Conservation (phyloP, 2,329 filamentous ascomycete species). For the Ploettnerulaceae sp. region DNA sequence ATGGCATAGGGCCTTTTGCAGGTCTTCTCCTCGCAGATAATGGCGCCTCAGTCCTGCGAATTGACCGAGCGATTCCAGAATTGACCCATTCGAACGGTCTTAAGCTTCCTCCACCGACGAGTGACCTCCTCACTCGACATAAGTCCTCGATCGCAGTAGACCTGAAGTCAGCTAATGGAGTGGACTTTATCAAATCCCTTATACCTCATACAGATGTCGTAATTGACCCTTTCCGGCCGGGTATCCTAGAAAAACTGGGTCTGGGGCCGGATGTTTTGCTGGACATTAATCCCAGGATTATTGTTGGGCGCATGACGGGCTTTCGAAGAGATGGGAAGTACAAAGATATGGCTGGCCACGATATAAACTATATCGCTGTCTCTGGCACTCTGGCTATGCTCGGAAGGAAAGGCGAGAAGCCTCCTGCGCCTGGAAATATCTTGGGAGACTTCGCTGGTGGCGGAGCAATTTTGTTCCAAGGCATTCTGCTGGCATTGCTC, state of each 20-base stretch:
- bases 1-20: conserved; percentile 68
- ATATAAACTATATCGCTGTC: conserved; percentile 94
- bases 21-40: conserved; percentile 86
- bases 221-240: conserved; percentile 90
- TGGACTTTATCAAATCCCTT: conserved; percentile 62
- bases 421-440: conserved; percentile 77
- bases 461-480: conserved; percentile 74
- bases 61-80: conserved; percentile 61
- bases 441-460: conserved; percentile 90
- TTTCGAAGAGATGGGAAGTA: conserved; percentile 87
- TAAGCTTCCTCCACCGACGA: conserved; percentile 43
- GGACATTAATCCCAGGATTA: conserved; percentile 64
- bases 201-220: conserved; percentile 65
- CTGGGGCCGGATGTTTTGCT: conserved; percentile 66
- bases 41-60: conserved; percentile 79
- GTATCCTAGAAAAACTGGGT: conserved; percentile 79
- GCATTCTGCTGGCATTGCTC: conserved; percentile 75
- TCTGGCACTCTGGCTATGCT: conserved; percentile 74
- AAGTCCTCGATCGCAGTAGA: conserved; percentile 79
- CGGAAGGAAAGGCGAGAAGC: conserved; percentile 63
- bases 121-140: conserved; percentile 72
- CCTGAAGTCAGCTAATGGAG: conserved; percentile 62
- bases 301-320: conserved; percentile 83
- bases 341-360: conserved; percentile 83
- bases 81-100: conserved; percentile 36